Percentiles rank a stretch among this genome's conserved stretches.
Conservation (phyloP, 2,329 filamentous ascomycete genomes). For the Phyllosticta capitalensis region DNA sequence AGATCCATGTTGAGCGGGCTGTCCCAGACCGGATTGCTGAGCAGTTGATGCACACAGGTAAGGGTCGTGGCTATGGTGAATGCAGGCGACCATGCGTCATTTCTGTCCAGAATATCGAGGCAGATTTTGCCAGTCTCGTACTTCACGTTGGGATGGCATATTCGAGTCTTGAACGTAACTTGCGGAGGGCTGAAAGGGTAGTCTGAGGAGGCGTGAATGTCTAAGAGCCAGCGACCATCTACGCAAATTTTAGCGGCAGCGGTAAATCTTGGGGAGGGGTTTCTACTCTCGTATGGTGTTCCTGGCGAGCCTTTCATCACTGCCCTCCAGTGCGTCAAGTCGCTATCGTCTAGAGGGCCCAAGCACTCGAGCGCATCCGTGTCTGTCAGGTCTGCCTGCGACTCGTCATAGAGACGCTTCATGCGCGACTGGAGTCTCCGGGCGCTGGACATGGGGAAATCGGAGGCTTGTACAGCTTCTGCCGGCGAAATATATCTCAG, state of each 20-base stretch:
- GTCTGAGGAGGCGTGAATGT: slow-evolving; percentile 61
- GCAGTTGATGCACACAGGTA: slow-evolving; percentile 61
- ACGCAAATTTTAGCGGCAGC: not conserved
- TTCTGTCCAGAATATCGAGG: slow-evolving; percentile 62
- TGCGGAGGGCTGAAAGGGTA: slow-evolving; percentile 74
- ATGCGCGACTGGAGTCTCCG: slow-evolving; percentile 29
- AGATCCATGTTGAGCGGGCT: slow-evolving; percentile 72
- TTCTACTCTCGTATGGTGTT: slow-evolving; percentile 50
- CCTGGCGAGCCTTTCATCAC: slow-evolving; percentile 50
- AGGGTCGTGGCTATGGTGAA: slow-evolving; percentile 71
- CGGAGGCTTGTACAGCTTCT: not conserved
- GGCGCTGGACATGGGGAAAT: not conserved
- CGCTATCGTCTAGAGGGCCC: slow-evolving; percentile 46
- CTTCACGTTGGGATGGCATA: slow-evolving; percentile 75
- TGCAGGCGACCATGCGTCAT: slow-evolving; percentile 68
- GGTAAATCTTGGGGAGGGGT: not conserved
- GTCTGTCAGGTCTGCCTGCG: slow-evolving; percentile 47
- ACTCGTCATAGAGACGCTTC: slow-evolving; percentile 53
- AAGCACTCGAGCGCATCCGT: slow-evolving; percentile 49
- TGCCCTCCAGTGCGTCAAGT: slow-evolving; percentile 51
- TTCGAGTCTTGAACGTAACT: slow-evolving; percentile 71
- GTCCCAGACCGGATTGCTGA: slow-evolving; percentile 60
- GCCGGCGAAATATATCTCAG: too few relatives aligned
- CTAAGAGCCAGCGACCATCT: slow-evolving; percentile 75
- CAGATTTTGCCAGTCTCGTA: slow-evolving; percentile 81